phyloP scores from a whole-genome alignment of 164 flowering plant genomes.

The Taxillus chinensis region DNA sequence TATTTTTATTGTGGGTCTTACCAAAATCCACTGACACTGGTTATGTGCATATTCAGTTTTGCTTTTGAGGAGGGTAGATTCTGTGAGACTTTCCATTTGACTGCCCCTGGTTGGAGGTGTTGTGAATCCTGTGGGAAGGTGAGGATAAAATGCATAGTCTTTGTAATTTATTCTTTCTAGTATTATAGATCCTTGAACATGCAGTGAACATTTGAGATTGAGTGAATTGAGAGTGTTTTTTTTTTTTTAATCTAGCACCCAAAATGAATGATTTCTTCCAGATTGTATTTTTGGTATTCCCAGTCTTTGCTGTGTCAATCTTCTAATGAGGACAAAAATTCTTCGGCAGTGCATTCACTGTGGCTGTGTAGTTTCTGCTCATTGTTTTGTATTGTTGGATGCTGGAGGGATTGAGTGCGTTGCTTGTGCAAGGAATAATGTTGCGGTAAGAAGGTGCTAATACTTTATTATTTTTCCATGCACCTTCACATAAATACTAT shows the following conservation, averaged over 20 bases:
- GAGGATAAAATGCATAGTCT: conserved; percentile 8
- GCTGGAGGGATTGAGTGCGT: conserved; percentile 84
- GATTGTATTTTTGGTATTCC: conserved; percentile 3
- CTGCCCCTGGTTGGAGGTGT: conserved; percentile 79
- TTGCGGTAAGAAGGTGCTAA: conserved; percentile 29
- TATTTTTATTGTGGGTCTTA: background rate
- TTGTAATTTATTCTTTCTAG: conserved; percentile 9
- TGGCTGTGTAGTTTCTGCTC: conserved; percentile 79
- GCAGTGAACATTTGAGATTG: no score
- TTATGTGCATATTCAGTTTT: conserved; percentile 28
- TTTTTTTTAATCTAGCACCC: no score
- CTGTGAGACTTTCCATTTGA: conserved; percentile 66
- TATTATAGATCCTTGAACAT: no score
- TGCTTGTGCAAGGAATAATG: conserved; percentile 58
- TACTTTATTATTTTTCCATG: background rate
- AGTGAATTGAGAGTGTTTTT: no score
- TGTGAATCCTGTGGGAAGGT: conserved; percentile 93
- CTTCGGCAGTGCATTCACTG: conserved; percentile 75
- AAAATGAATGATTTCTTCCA: background rate
- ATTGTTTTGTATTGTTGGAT: conserved; percentile 56
- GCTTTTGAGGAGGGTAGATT: conserved; percentile 50
- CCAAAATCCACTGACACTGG: background rate
- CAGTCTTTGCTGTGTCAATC: background rate
- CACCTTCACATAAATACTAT: conserved; percentile 3
- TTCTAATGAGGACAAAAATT: conserved; percentile 3